Evolutionary conservation across 2,329 filamentous ascomycete genomes (phyloP).

Genomic region (Juglanconis oblonga): DNA sequence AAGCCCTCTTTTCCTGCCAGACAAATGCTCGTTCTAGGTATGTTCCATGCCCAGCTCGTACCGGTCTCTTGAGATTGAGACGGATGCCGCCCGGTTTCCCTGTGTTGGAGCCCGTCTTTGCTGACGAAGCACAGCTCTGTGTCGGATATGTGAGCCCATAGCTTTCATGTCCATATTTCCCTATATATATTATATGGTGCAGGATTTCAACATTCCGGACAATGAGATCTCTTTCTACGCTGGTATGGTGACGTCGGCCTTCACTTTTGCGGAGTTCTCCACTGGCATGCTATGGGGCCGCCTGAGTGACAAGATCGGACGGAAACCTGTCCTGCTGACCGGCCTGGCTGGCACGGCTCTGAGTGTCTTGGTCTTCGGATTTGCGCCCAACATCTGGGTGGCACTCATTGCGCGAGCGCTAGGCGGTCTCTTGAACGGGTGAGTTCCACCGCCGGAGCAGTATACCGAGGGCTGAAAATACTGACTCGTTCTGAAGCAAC

Average conservation of each 20-base stretch:
- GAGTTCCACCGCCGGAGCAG: conserved; percentile 34
- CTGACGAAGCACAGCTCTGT: conserved; percentile 61
- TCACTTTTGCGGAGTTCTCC: conserved; percentile 92
- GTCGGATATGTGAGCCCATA: conserved; percentile 96
- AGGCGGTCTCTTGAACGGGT: conserved; percentile 91
- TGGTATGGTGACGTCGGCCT: conserved; percentile 93
- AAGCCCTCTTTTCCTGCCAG: conserved; percentile 36
- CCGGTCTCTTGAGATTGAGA: not conserved
- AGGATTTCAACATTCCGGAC: conserved; percentile 82
- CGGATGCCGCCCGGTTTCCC: not conserved
- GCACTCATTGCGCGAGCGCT: conserved; percentile 85
- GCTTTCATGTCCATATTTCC: conserved; percentile 99
- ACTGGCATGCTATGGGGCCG: conserved; percentile 91
- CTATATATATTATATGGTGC: conserved; percentile 97
- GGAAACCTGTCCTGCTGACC: conserved; percentile 86
- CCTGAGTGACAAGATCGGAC: conserved; percentile 85
- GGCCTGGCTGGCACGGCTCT: conserved; percentile 89
- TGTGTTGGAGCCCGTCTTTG: not conserved
- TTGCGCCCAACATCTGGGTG: conserved; percentile 75
- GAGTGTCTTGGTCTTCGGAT: conserved; percentile 91
- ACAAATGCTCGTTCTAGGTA: conserved; percentile 54
- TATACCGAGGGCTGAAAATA: not conserved
- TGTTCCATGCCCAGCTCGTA: conserved; percentile 21
- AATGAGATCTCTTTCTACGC: conserved; percentile 88
- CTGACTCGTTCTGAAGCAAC: conserved; percentile 57